Base-by-base conservation (phyloP, 2,329 filamentous ascomycete species). In the Paracoccidioides brasiliensis region DNA sequence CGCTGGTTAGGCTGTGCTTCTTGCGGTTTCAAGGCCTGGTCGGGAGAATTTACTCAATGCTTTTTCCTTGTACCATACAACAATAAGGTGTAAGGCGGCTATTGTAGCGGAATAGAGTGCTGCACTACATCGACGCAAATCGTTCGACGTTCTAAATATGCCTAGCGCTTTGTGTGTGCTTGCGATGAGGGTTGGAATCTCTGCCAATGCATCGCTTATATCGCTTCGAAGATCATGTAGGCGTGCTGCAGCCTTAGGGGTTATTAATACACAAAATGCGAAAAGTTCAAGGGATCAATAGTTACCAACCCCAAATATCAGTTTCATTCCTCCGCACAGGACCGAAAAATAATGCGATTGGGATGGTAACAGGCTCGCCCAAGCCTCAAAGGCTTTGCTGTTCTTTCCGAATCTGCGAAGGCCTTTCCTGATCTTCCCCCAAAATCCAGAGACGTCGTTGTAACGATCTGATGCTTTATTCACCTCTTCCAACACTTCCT, bases 321-420 rank as follows among this genome's bases (percentile, higher is more conserved):
- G 48, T 40, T 51, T 51, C 1, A 51, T 7, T 7, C 48, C 48
- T 15, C 35, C 48, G 12, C 48, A 51, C n/a, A 51, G 48, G 35
- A 51, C 33, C 28, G 48, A 51, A 30, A 51, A 51, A 15, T 51
- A 51, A 30, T 51, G 48, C 22, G 48, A 51, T 32, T 51, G 15
- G 28, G 48, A 40, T 35, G 48, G 48, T 10, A 51, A 35, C 10
- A 40, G 8, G 28, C 48, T 51, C 22, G 48, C 33, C 48, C 48
- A 51, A 4, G 48, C 48, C 22, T 41, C 37, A 40, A 51, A 51
- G 3, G 48, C 48, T 51, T 51, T 51, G 33, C 40, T 40, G 22
- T 51, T 51, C 14, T 40, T 51, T 30, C 48, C 48, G 22, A 51
- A 51, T n/a, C 33, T 38, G 7, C 28, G 48, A 15, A 51, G 48